phyloP scores from a whole-genome alignment of 257 asterid species.

The Oldenlandia corymbosa region DNA sequence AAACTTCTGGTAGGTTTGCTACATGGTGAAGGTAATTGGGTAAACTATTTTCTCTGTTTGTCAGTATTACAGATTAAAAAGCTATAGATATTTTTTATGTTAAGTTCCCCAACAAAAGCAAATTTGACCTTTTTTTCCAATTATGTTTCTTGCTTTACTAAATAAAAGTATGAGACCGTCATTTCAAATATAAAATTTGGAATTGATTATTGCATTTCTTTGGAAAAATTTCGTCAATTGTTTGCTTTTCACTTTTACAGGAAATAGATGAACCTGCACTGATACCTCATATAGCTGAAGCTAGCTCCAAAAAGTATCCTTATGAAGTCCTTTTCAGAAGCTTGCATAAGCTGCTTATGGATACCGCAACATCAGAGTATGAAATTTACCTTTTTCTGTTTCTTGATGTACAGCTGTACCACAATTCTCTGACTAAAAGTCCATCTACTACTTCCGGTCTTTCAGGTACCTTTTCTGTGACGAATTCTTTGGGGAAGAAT shows the following conservation, averaged over 20 bases:
- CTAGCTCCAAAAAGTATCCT: constrained; percentile 91
- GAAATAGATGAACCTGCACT: constrained; percentile 97
- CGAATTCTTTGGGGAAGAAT: constrained; percentile 90
- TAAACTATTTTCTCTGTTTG: not conserved
- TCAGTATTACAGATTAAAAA: not conserved
- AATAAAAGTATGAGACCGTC: not conserved
- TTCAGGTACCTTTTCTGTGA: constrained; percentile 96
- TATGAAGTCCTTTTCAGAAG: constrained; percentile 99
- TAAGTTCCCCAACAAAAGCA: not conserved
- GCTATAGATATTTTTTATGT: not conserved
- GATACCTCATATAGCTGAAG: constrained; percentile 99
- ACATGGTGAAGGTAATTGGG: not conserved
- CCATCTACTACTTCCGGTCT: constrained; percentile 15
- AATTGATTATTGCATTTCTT: constrained; percentile 7
- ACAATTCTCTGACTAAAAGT: constrained; percentile 1
- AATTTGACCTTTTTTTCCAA: not conserved
- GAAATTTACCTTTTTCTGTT: constrained; percentile 8
- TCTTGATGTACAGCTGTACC: constrained; percentile 3
- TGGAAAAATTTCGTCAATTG: not conserved
- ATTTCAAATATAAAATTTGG: not conserved
- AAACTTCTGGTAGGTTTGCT: not conserved
- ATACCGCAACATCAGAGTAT: constrained; percentile 98
- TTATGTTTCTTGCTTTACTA: not conserved
- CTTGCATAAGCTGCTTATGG: constrained; percentile 97
- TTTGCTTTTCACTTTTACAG: constrained; percentile 34